These are phyloP conservation scores for Nyctanthes arbortristis DNA, from an alignment of 257 asterid species.

Conservation along the genomic window DNA sequence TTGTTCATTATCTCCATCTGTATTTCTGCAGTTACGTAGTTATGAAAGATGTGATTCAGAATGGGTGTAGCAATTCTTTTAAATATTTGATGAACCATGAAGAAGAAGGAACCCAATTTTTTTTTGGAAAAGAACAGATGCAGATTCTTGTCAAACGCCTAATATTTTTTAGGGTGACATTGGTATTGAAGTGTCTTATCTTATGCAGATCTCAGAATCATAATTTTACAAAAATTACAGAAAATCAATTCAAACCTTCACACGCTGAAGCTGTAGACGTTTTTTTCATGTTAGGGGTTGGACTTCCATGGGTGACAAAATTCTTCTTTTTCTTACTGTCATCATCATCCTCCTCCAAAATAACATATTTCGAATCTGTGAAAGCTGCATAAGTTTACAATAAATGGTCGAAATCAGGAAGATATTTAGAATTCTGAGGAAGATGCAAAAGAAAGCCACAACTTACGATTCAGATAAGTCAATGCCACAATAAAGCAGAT, in stretches of 20 bases:
- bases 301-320: constrained; percentile 21
- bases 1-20: constrained; percentile 61
- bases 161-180: too few relatives aligned
- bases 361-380: constrained; percentile 62
- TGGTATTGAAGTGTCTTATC: too few relatives aligned
- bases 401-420: constrained; percentile 25
- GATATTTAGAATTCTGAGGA: constrained; percentile 10
- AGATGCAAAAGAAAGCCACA: not conserved
- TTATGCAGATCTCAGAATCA: not conserved
- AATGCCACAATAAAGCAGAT: constrained; percentile 65
- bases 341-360: constrained; percentile 41
- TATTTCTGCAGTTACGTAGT: too few relatives aligned
- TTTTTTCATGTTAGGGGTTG: constrained; percentile 25
- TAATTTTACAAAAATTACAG: not conserved
- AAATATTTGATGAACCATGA: too few relatives aligned
- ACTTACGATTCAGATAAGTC: constrained; percentile 75
- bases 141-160: too few relatives aligned
- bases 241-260: constrained; percentile 42
- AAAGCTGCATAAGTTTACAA: constrained; percentile 51
- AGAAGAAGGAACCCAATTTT: too few relatives aligned
- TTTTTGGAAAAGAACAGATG: too few relatives aligned
- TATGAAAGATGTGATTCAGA: too few relatives aligned
- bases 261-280: constrained; percentile 35
- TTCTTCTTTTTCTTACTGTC: constrained; percentile 40
- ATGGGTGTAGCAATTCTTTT: not conserved